Evolutionary conservation across 495 filamentous ascomycete species (phyloP), one percentile per base, ranked within the genome.

Genomic region (Ascodesmis nigricans): DNA sequence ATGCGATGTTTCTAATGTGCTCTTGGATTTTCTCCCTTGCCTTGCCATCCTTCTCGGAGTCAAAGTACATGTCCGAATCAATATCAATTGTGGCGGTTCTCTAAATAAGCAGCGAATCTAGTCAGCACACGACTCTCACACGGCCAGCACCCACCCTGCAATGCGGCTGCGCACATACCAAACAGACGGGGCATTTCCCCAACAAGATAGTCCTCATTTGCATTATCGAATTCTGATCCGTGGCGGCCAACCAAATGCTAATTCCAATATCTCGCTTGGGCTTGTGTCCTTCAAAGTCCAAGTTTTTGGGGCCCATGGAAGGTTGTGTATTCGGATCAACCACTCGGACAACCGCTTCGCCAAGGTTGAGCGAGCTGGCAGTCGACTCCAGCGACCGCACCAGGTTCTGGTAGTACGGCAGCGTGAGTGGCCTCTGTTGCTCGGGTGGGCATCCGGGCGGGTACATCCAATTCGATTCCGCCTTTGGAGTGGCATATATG

Each of bases 71-170:
- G 50, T 80, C 71, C 49, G 75, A 75, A 47, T 93, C 80, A 41
- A 95, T 73, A 54, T 93, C 87, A 39, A 97, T 73, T 36, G 72
- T 78, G 24, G 81, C 81, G 56, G 78, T 91, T 53, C 75, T 71
- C 87, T 97, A 62, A 40, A 34, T 27, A 28, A 21, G 35, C 15
- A 46, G 38, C 21, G 43, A 53, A 38, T 40, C 37, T 40, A 39
- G 35, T 33, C 31, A 28, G 38, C 43, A 39, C 38, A 29, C 21
- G 33, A 49, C 54, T 52, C 46, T 27, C 37, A 21, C 38, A n/a
- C n/a, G n/a, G n/a, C n/a, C n/a, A n/a, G n/a, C n/a, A n/a, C n/a
- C n/a, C n/a, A n/a, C n/a, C n/a, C n/a, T n/a, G n/a, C n/a, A n/a
- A n/a, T n/a, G 16, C 5, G 1, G 33, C 32, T 21, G 29, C 31